These are phyloP conservation scores for Russula dissimulans DNA, from an alignment of 768 basidiomycete genomes.

Conservation along the genomic window DNA sequence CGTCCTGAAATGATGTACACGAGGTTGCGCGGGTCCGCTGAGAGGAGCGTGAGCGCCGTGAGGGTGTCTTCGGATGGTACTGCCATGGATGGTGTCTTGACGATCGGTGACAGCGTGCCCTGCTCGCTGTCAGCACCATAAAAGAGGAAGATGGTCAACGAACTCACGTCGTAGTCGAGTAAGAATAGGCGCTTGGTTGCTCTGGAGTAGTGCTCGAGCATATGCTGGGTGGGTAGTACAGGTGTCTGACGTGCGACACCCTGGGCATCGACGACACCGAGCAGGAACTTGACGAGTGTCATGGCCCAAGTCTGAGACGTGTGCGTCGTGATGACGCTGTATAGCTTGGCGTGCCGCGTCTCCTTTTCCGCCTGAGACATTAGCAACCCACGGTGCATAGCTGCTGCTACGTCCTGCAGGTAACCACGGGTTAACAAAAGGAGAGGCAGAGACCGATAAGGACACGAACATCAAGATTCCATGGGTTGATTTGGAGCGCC, in stretches of 20 bases:
- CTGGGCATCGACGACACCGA: slow-evolving; percentile 70
- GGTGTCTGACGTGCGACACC: slow-evolving; percentile 81
- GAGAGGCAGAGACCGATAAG: not conserved
- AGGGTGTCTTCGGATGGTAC: slow-evolving; percentile 69
- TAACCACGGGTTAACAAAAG: not conserved
- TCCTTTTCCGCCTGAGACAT: slow-evolving; percentile 76
- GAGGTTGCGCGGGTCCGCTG: slow-evolving; percentile 76
- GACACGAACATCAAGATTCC: slow-evolving; percentile 75
- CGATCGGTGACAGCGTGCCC: slow-evolving; percentile 96
- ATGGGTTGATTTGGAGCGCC: slow-evolving; percentile 89
- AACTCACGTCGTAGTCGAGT: slow-evolving; percentile 90
- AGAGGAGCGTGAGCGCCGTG: slow-evolving; percentile 59
- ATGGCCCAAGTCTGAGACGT: slow-evolving; percentile 95
- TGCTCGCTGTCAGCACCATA: slow-evolving; percentile 24
- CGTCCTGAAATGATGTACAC: slow-evolving; percentile 98
- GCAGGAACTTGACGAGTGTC: slow-evolving; percentile 78
- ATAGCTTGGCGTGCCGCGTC: slow-evolving; percentile 60
- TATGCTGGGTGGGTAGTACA: slow-evolving; percentile 51
- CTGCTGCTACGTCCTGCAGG: slow-evolving; percentile 69
- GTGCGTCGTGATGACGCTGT: slow-evolving; percentile 83
- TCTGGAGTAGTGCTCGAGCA: slow-evolving; percentile 51
- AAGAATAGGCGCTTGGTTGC: slow-evolving; percentile 83
- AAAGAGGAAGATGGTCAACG: not conserved
- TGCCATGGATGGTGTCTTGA: slow-evolving; percentile 86
- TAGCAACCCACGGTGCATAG: slow-evolving; percentile 78